Conservation (phyloP, 768 basidiomycete species). For the Rhizopogon vulgaris region DNA sequence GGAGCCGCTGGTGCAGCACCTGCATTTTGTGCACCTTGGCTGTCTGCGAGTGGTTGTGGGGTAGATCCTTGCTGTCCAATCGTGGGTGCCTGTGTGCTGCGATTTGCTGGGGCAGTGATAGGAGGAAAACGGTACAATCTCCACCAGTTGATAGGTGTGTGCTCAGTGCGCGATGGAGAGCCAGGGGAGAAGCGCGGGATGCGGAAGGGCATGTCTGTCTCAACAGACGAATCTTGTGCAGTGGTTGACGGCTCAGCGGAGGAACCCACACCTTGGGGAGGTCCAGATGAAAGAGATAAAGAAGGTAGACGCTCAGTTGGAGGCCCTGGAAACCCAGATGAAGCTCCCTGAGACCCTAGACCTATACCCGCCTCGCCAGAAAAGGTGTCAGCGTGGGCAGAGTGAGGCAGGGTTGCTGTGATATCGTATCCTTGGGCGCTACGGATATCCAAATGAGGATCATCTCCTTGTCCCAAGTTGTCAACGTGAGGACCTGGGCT, state of each 20-base stretch:
- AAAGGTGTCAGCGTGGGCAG: slow-evolving; percentile 1
- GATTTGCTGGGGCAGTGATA: slow-evolving; percentile 38
- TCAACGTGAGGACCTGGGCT: neutral
- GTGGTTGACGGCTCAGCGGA: neutral
- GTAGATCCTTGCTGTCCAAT: slow-evolving; percentile 5
- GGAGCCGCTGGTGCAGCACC: slow-evolving; percentile 7
- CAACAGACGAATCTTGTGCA: neutral
- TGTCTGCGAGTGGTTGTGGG: slow-evolving; percentile 9
- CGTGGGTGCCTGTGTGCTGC: slow-evolving; percentile 11
- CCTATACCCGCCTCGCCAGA: neutral
- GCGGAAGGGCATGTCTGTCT: slow-evolving; percentile 24
- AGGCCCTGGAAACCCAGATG: neutral
- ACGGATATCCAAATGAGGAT: neutral
- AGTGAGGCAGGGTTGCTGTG: slow-evolving; percentile 1
- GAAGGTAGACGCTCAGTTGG: neutral
- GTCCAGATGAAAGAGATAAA: neutral
- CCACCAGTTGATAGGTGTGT: slow-evolving; percentile 68
- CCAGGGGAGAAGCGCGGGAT: slow-evolving; percentile 20
- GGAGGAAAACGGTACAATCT: slow-evolving; percentile 77
- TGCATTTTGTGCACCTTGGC: slow-evolving; percentile 18
- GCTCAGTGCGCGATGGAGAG: slow-evolving; percentile 31
- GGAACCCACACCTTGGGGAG: neutral
- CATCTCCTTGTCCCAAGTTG: neutral
- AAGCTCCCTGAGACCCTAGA: neutral
- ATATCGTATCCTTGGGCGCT: neutral